phyloP scores from a whole-genome alignment of 306 rosid genomes.

The Vicia villosa region DNA sequence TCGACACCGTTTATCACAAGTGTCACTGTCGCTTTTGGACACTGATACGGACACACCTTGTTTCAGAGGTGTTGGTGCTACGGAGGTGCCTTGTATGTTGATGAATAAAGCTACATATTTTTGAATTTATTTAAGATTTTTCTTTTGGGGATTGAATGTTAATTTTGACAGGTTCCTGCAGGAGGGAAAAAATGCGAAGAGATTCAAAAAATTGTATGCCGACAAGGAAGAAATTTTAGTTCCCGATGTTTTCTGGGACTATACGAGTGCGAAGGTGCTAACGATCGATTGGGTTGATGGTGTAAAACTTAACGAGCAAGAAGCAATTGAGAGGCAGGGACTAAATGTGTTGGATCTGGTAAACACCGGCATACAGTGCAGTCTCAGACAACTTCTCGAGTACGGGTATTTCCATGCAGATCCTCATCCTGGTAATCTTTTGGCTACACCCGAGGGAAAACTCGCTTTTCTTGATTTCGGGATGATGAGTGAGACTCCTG shows the following conservation, averaged over 20 bases:
- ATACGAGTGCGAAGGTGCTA: conserved; percentile 80
- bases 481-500: conserved; percentile 99
- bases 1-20: no score
- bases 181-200: conserved; percentile 95
- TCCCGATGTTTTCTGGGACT: conserved; percentile 94
- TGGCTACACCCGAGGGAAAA: conserved; percentile 94
- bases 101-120: conserved; percentile 1
- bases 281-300: conserved; percentile 97
- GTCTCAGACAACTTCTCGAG: conserved; percentile 92
- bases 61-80: no score
- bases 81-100: background rate
- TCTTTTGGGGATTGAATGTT: conserved; percentile 71
- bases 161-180: conserved; percentile 90
- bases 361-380: conserved; percentile 87
- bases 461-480: conserved; percentile 98
- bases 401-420: conserved; percentile 97
- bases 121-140: conserved; percentile 33
- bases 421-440: conserved; percentile 99
- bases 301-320: conserved; percentile 88
- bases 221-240: conserved; percentile 85
- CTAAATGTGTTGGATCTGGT: conserved; percentile 83
- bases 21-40: no score
- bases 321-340: conserved; percentile 89
- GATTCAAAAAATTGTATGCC: conserved; percentile 88
- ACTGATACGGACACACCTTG: no score